Evolutionary conservation across 169 alveolate species (phyloP), one percentile per base, ranked within the genome.

Genomic region (Fabrea salina): DNA sequence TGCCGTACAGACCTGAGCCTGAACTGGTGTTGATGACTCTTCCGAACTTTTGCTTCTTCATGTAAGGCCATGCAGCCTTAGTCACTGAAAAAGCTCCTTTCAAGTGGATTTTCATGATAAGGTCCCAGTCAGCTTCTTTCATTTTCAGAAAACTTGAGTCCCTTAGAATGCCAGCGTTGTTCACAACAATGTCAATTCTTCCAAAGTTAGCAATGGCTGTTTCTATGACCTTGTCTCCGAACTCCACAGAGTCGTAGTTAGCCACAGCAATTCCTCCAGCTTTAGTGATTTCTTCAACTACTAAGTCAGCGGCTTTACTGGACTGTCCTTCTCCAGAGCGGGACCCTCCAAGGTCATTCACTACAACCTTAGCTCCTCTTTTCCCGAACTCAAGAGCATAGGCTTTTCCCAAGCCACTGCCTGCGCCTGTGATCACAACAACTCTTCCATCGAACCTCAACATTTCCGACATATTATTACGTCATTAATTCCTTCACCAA

Each of bases 161-260:
- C 70, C 98, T 91, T 33, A 95, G 76, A 19, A 95, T 93, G 8
- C 98, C 97, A 5, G 98, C 98, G 67, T 95, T 95, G 90, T 95
- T 95, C 78, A 95, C 80, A 37, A 95, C 79, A 47, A 95, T 86
- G 84, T 95, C 98, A 39, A 95, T 89, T 35, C 68, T 86, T 19
- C 97, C 96, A 71, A 80, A 92, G 39, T 91, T 84, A 47, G 87
- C 93, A 53, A 95, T 82, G 44, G 98, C 98, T 30, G 95, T 76
- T 78, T 92, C 88, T 5, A 95, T 87, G 16, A 95, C 92, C 74
- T 86, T 89, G 35, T 89, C 95, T 49, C 98, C 98, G 56, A 83
- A 77, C 51, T 86, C 95, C 19, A 95, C 98, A 25, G 96, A 91
- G 80, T 93, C 96, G 80, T 92, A 92, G 89, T 93, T 92, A 33